These are phyloP conservation scores for Lentinula edodes DNA, from an alignment of 768 basidiomycete genomes.

Conservation along the genomic window DNA sequence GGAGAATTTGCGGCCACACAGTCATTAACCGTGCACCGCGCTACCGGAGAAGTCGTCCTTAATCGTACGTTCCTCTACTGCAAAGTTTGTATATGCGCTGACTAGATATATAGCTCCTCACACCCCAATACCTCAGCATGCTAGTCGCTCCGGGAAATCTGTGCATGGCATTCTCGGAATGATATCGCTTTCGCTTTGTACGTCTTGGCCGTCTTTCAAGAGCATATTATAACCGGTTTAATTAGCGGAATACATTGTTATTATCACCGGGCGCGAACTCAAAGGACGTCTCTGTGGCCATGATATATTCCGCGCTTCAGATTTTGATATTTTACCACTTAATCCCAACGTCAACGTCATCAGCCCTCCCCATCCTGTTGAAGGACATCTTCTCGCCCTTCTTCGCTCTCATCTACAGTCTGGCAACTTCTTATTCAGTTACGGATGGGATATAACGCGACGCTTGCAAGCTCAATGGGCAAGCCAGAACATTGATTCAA, in stretches of 20 bases:
- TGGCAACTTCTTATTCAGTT: slow-evolving; percentile 87
- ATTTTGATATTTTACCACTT: slow-evolving; percentile 88
- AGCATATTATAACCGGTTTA: background rate
- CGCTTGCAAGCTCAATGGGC: slow-evolving; percentile 80
- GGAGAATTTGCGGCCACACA: slow-evolving; percentile 50
- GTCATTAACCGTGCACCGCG: slow-evolving; percentile 65
- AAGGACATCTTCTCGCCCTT: slow-evolving; percentile 81
- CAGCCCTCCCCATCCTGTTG: slow-evolving; percentile 76
- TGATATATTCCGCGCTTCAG: slow-evolving; percentile 83
- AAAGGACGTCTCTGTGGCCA: slow-evolving; percentile 77
- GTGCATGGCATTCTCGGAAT: slow-evolving; percentile 75
- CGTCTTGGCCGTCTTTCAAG: slow-evolving; percentile 19
- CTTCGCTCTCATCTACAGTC: slow-evolving; percentile 77
- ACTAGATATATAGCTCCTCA: slow-evolving; percentile 39
- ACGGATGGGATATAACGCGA: slow-evolving; percentile 85
- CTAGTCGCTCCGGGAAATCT: slow-evolving; percentile 55
- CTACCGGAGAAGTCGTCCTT: slow-evolving; percentile 70
- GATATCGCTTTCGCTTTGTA: slow-evolving; percentile 73
- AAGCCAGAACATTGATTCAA: slow-evolving; percentile 41
- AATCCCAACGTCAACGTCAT: slow-evolving; percentile 62
- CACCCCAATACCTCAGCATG: slow-evolving; percentile 44
- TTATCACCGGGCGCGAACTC: slow-evolving; percentile 79
- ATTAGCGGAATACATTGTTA: slow-evolving; percentile 88
- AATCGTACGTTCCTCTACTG: slow-evolving; percentile 42
- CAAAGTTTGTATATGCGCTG: slow-evolving; percentile 5